Evolutionary conservation across 495 filamentous ascomycete species (phyloP), one percentile per base, ranked within the genome.

Genomic region (Aspergillus wentii): DNA sequence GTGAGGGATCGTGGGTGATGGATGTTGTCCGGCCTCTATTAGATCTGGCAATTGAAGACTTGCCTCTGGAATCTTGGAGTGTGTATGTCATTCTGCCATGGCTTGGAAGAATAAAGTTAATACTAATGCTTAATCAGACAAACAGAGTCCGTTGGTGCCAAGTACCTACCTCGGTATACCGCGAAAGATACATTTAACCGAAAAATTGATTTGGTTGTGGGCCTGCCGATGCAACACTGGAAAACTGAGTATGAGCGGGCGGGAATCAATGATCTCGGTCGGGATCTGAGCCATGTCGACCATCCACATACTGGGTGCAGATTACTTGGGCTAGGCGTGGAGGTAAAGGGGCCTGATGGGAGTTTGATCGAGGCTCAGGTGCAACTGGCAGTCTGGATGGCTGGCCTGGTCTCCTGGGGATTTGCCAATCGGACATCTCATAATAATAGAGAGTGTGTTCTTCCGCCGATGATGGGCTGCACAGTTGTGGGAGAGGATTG

Each of bases 41-140:
- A 18, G 33, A 35, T 8, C 15, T 15, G 9, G 33, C 33, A 15
- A 35, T 35, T 15, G 33, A 15, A 6, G 33, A 35, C 15, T 17
- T 35, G 33, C 33, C 33, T 15, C 21, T 35, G 15, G 33, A 35
- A 21, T 35, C 15, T 20, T 35, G 33, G 33, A 35, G 19, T 18
- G 19, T 35, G 33, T 35, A 35, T n/a, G 33, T 35, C 22, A 5
- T 25, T n/a, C n/a, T n/a, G n/a, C n/a, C 22, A 25, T 25, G 11
- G 22, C 5, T 35, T 20, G 15, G 21, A 9, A 10, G 21, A 11
- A 14, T 22, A 15, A 5, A 19, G 33, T 35, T 35, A 19, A 19
- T 20, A 14, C 33, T 35, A 19, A 35, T n/a, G n/a, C n/a, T n/a
- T 19, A 19, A n/a, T 21, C 18, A 35, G 33, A 18, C 33, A 35